Evolutionary conservation across 768 basidiomycete genomes (phyloP).

Genomic region (Stropharia rugosoannulata): DNA sequence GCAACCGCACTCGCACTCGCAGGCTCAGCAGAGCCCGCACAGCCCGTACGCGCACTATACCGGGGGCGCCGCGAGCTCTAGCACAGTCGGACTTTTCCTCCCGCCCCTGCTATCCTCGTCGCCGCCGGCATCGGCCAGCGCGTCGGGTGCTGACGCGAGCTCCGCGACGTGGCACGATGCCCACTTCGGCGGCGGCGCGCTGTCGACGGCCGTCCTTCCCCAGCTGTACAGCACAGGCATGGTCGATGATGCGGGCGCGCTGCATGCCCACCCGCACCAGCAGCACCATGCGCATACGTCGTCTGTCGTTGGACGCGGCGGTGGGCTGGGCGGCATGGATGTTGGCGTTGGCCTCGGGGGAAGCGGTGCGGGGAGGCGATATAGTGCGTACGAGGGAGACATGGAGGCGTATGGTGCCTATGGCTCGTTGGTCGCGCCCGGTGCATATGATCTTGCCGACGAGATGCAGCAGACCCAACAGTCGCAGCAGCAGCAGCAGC

Average conservation of each 20-base stretch:
- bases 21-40: neutral
- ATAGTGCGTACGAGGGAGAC: constrained; percentile 42
- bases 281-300: constrained; percentile 7
- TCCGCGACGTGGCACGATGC: constrained; percentile 20
- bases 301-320: constrained; percentile 17
- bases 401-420: constrained; percentile 53
- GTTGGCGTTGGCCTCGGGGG: neutral
- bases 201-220: constrained; percentile 74
- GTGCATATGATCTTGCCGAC: constrained; percentile 13
- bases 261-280: neutral
- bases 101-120: neutral
- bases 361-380: constrained; percentile 2
- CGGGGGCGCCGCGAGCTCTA: neutral
- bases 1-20: neutral
- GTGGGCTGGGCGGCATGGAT: constrained; percentile 5
- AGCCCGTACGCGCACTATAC: neutral
- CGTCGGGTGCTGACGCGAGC: constrained; percentile 2
- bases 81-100: neutral
- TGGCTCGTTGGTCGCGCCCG: constrained; percentile 39
- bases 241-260: constrained; percentile 40
- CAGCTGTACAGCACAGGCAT: constrained; percentile 76
- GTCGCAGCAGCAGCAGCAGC: constrained; percentile 8
- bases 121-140: neutral
- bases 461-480: constrained; percentile 12
- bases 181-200: constrained; percentile 28